A percentile compares a stretch with the other conserved stretches of the same genome.
phyloP scores from a whole-genome alignment of 225 moss, liverwort and hornwort species.

The Lunularia cruciata region DNA sequence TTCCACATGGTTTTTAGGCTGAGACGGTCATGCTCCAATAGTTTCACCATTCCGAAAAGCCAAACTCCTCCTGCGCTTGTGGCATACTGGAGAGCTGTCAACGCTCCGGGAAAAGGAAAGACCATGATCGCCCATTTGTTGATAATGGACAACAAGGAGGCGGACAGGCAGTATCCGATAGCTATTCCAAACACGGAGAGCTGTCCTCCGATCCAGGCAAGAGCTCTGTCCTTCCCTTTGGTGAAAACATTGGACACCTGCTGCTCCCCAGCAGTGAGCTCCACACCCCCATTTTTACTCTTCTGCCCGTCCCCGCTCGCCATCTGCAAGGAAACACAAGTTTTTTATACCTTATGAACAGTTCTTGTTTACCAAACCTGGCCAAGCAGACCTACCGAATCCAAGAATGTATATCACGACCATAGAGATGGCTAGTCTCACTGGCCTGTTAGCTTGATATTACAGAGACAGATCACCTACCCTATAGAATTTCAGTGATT shows the following conservation, averaged over 20 bases:
- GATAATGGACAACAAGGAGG: slow-evolving; percentile 80
- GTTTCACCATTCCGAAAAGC: slow-evolving; percentile 46
- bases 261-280: slow-evolving; percentile 34
- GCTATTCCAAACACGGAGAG: slow-evolving; percentile 61
- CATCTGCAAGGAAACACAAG: slow-evolving; percentile 3
- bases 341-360: too few species aligned
- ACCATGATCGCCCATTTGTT: slow-evolving; percentile 93
- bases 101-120: slow-evolving; percentile 75
- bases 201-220: slow-evolving; percentile 32
- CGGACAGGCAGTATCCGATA: slow-evolving; percentile 73
- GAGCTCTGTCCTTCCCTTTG: slow-evolving; percentile 17
- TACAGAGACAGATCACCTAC: too few species aligned
- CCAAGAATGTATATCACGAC: too few species aligned
- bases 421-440: too few species aligned
- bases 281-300: slow-evolving; percentile 11
- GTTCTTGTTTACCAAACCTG: background rate
- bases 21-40: slow-evolving; percentile 72
- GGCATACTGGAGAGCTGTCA: slow-evolving; percentile 76
- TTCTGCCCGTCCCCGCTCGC: slow-evolving; percentile 8
- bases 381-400: background rate
- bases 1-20: slow-evolving; percentile 62
- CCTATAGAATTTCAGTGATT: too few species aligned
- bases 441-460: too few species aligned
- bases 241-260: slow-evolving; percentile 20
- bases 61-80: slow-evolving; percentile 66